These are phyloP conservation scores for Ascobolus immersus DNA, from an alignment of 495 filamentous ascomycete species.

Conservation along the genomic window DNA sequence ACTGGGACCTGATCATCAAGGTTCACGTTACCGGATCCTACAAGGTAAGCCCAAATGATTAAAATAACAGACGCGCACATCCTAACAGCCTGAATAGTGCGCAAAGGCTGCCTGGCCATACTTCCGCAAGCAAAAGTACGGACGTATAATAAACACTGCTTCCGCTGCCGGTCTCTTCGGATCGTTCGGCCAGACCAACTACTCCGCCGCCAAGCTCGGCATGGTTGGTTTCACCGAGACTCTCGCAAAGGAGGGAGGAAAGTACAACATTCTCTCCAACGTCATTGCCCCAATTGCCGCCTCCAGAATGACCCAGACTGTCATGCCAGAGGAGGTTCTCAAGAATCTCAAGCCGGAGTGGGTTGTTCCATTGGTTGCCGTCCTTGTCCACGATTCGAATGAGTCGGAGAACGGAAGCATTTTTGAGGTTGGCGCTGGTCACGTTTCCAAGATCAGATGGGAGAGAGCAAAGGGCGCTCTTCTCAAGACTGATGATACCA, in stretches of 20 bases:
- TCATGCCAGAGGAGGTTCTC: slow-evolving; percentile 89
- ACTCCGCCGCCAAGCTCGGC: slow-evolving; percentile 86
- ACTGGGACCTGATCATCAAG: slow-evolving; percentile 85
- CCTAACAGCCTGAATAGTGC: slow-evolving; percentile 27
- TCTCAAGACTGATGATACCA: slow-evolving; percentile 63
- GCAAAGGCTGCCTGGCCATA: slow-evolving; percentile 89
- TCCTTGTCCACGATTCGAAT: slow-evolving; percentile 73
- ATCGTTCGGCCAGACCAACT: slow-evolving; percentile 89
- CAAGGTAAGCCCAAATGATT: slow-evolving; percentile 31
- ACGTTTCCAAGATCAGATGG: slow-evolving; percentile 84
- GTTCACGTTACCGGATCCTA: slow-evolving; percentile 91
- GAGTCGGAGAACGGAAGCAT: slow-evolving; percentile 61
- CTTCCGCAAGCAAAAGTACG: slow-evolving; percentile 96
- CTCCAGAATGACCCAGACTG: slow-evolving; percentile 85
- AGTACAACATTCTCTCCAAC: slow-evolving; percentile 95
- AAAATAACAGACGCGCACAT: not conserved
- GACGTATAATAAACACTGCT: slow-evolving; percentile 82
- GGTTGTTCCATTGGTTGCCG: slow-evolving; percentile 83
- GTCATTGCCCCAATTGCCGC: slow-evolving; percentile 92
- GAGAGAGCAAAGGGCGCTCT: slow-evolving; percentile 79
- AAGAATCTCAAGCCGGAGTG: slow-evolving; percentile 79
- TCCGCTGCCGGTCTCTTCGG: slow-evolving; percentile 91
- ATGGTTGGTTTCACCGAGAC: slow-evolving; percentile 98
- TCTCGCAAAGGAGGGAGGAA: slow-evolving; percentile 84
- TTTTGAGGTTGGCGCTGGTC: slow-evolving; percentile 83